Conservation (phyloP, 2,329 filamentous ascomycete genomes). For the Colletotrichum noveboracense region DNA sequence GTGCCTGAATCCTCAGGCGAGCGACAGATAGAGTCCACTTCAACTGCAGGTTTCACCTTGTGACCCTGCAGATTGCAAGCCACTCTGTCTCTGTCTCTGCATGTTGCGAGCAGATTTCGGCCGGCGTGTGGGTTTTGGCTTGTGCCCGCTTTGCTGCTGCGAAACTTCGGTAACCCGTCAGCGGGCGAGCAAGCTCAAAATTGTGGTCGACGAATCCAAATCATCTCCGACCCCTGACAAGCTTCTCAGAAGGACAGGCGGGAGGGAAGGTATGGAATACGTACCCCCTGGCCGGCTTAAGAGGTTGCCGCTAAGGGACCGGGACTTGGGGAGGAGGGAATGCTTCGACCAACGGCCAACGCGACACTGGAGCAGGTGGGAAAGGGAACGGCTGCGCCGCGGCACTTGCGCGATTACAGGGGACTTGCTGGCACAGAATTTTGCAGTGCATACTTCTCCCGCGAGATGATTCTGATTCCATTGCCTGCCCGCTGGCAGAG, state of each 20-base stretch:
- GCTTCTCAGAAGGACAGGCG: background rate
- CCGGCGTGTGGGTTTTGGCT: background rate
- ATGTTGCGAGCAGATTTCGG: background rate
- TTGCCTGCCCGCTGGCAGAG: background rate
- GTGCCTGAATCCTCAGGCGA: background rate
- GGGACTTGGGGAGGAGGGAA: background rate
- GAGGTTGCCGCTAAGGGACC: background rate
- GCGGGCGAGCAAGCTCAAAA: background rate
- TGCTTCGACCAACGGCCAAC: background rate
- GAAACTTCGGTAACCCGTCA: background rate
- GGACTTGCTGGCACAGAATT: background rate
- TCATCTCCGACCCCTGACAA: background rate
- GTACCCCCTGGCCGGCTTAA: background rate
- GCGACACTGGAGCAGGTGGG: background rate
- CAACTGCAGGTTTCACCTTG: background rate
- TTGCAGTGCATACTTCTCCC: background rate
- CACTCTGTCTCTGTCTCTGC: background rate
- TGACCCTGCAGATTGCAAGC: background rate
- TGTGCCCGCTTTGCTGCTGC: background rate
- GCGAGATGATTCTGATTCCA: background rate
- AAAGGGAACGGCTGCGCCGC: background rate
- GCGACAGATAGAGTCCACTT: background rate
- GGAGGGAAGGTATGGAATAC: background rate
- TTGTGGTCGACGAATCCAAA: background rate
- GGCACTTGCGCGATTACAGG: slow-evolving; percentile 6